These are phyloP conservation scores for Wickerhamomyces kurtzmanii DNA, from an alignment of 805 yeast species.

Conservation along the genomic window DNA sequence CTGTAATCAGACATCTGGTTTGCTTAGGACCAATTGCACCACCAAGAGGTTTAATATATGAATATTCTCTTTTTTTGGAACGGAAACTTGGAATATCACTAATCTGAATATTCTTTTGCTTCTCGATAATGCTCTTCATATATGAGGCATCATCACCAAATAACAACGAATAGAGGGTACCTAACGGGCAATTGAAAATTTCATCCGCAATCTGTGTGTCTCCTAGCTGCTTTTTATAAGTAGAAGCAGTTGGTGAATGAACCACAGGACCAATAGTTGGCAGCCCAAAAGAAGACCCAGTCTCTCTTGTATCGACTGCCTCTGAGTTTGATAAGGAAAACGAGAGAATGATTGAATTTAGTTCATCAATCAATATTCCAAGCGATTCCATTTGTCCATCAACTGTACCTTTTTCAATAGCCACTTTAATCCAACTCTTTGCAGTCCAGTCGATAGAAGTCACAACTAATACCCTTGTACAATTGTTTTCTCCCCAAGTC, in stretches of 20 bases:
- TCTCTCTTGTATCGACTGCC: too few relatives aligned
- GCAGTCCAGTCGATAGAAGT: constrained; percentile 63
- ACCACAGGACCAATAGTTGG: constrained; percentile 24
- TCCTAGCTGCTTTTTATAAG: constrained; percentile 31
- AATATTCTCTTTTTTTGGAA: constrained; percentile 34
- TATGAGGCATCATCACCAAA: constrained; percentile 54
- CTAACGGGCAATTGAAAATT: constrained; percentile 51
- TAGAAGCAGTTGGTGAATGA: constrained; percentile 36
- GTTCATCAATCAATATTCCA: constrained; percentile 32
- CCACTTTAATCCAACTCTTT: constrained; percentile 69
- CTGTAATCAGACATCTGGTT: constrained; percentile 52
- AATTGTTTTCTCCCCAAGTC: constrained; percentile 53
- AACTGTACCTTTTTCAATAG: constrained; percentile 65
- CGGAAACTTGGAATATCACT: constrained; percentile 37
- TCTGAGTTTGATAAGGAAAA: too few relatives aligned
- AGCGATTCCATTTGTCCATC: constrained; percentile 63
- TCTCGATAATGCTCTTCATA: constrained; percentile 33
- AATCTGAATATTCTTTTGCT: constrained; percentile 55
- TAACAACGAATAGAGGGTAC: constrained; percentile 45
- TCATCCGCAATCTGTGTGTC: constrained; percentile 46
- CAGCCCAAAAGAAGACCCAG: constrained; percentile 11
- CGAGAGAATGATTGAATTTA: constrained; percentile 31
- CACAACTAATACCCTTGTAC: constrained; percentile 41
- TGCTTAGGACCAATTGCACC: constrained; percentile 68
- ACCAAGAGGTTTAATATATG: constrained; percentile 48